phyloP scores from a whole-genome alignment of 73 alveolate genomes.

The Paramecium caudatum region DNA sequence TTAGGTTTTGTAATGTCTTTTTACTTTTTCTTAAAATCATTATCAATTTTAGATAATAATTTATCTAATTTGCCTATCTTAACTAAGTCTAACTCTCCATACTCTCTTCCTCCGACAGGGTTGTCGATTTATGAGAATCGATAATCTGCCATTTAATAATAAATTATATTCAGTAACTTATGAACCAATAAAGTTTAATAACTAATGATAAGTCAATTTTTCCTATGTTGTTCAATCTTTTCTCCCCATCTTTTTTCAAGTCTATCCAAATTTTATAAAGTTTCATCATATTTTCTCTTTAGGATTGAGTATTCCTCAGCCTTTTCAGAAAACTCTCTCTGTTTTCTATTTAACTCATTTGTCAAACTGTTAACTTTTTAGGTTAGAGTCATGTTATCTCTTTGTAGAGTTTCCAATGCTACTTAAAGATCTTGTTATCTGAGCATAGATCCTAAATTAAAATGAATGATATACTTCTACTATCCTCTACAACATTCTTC shows the following conservation, averaged over 20 bases:
- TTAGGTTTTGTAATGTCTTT: conserved; percentile 65
- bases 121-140: conserved; percentile 28
- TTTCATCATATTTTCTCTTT: conserved; percentile 65
- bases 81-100: conserved; percentile 36
- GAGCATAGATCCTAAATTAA: conserved; percentile 28
- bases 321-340: conserved; percentile 45
- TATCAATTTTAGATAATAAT: conserved; percentile 58
- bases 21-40: conserved; percentile 65
- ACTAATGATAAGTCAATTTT: conserved; percentile 17
- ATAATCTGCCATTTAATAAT: conserved; percentile 39
- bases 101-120: conserved; percentile 23
- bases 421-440: conserved; percentile 51
- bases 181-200: no score
- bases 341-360: conserved; percentile 52
- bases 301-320: conserved; percentile 43
- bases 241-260: conserved; percentile 69
- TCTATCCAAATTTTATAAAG: conserved; percentile 42
- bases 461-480: conserved; percentile 44
- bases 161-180: neutral
- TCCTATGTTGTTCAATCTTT: conserved; percentile 62
- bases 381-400: conserved; percentile 9
- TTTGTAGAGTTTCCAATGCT: neutral
- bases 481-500: conserved; percentile 53
- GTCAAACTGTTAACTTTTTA: neutral
- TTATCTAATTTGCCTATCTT: conserved; percentile 43